A percentile compares a stretch with the other conserved stretches of the same genome.
Evolutionary conservation across 176 grass and related monocot species (phyloP).

Genomic region (Saccharum spontaneum): DNA sequence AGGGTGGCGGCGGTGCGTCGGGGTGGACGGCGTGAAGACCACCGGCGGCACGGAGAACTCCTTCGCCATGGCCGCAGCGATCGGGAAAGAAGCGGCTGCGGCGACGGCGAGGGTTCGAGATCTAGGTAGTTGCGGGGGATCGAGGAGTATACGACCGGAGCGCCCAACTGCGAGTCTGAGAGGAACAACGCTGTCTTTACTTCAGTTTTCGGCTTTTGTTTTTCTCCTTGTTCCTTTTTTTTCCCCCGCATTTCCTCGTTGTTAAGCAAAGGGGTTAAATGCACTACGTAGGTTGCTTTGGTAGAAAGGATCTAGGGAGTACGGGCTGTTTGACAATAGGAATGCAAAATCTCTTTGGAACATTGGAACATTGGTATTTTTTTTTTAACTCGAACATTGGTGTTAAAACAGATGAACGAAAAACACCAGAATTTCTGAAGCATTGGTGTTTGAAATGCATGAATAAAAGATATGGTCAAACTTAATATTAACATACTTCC

Average conservation of each 20-base stretch:
- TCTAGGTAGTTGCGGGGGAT: constrained; percentile 37
- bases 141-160: constrained; percentile 20
- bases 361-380: no score
- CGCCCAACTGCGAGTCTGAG: neutral
- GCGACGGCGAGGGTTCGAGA: constrained; percentile 38
- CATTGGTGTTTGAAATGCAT: no score
- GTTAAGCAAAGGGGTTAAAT: neutral
- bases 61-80: constrained; percentile 68
- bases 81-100: neutral
- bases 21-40: constrained; percentile 62
- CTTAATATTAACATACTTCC: no score
- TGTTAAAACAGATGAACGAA: no score
- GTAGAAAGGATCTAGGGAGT: no score
- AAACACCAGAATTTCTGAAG: no score
- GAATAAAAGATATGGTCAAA: no score
- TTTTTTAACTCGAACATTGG: no score
- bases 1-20: constrained; percentile 47
- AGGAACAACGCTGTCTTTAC: neutral
- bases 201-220: constrained; percentile 2
- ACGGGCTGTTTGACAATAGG: no score
- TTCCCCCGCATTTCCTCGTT: neutral
- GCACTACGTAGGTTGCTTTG: no score
- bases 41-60: constrained; percentile 84
- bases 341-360: no score
- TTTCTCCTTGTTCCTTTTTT: neutral